Base-by-base conservation (phyloP, 441 rosid species). In the Omphalea diandra region DNA sequence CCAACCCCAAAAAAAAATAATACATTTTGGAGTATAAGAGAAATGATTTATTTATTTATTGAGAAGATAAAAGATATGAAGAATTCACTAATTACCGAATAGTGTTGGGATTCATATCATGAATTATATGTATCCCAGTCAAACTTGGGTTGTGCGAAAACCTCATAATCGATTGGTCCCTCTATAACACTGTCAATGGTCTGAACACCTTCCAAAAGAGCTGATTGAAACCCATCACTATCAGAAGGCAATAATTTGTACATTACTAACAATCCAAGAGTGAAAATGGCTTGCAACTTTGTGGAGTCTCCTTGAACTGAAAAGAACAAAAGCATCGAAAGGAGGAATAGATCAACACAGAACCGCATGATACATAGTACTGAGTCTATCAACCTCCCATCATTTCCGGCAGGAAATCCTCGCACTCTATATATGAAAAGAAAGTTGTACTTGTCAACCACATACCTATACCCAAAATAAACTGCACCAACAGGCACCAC, bases 401-500 rank as follows among this genome's bases (percentile, higher is more conserved):
- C 98, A 32, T 94, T 94, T 40, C 97, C 97, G 18, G 97, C 96
- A 71, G 98, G 97, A 77, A 94, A 94, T 18, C 97, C 98, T 7
- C 87, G 82, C 11, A 91, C 97, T 84, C 98, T 85, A 78, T 91
- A 94, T n/a, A 91, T 87, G 58, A 87, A 94, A 24, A 94, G 82
- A 78, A 94, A 94, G 83, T 94, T 94, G 86, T 94, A 94, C 79
- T 94, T 91, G 81, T 94, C 97, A 0, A 94, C 98, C 73, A 91
- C 84, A 70, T 91, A 94, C 79, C 98, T 83, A 76, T 94, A 94
- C 73, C 98, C 98, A 53, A 91, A 94, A 77, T 91, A 94, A 74
- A 87, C 80, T 1, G 97, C 93, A 57, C 96, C 97, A 46, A 94
- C 97, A 1, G 97, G 97, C 63, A 91, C 97, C 79, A 90, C 94